Evolutionary conservation across 1,139 yeast species (phyloP), one percentile per base, ranked within the genome.

Genomic region (Magnusiomyces fungicola): DNA sequence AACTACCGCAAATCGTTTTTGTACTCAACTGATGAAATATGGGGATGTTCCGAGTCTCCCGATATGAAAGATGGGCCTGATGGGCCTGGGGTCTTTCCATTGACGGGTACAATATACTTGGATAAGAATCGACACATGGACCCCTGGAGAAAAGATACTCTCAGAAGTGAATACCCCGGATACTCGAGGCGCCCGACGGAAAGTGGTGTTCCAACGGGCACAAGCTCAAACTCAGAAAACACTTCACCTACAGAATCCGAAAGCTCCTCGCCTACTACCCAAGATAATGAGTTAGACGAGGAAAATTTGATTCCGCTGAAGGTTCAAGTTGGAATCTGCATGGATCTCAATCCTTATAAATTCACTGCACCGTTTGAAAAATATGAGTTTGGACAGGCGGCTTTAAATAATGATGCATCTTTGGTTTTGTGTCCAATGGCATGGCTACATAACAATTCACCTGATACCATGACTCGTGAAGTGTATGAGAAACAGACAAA

Each of bases 341-440:
- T 89, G 97, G 97, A 89, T 65, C 67, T 90, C 55, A 89, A 87
- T 63, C 96, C 97, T 0, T 84, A 86, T 64, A 75, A 84, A 61
- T 90, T 89, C 63, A 72, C 77, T 56, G 89, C 95, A 1, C 90
- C 95, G 1, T 88, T 87, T 66, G 72, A 75, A 22, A 73, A 71
- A 33, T 88, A 76, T 62, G 97, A 90, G 63, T 87, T 86, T 65
- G 76, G 90, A 0, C 63, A 67, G 27, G 70, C 73, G 47, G 81
- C 87, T 52, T 63, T 70, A 32, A 60, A 67, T 1, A 74, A 80
- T 47, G 62, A 69, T 18, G 76, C 79, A 0, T 71, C 75, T 39
- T 66, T 90, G 53, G 72, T 87, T 0, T 63, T 89, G 24, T 79
- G 87, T 55, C 95, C 96, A 1, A 88, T 86, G 79, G 95, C 95